phyloP scores from a whole-genome alignment of 495 filamentous ascomycete genomes.

The Sporormia fimetaria region DNA sequence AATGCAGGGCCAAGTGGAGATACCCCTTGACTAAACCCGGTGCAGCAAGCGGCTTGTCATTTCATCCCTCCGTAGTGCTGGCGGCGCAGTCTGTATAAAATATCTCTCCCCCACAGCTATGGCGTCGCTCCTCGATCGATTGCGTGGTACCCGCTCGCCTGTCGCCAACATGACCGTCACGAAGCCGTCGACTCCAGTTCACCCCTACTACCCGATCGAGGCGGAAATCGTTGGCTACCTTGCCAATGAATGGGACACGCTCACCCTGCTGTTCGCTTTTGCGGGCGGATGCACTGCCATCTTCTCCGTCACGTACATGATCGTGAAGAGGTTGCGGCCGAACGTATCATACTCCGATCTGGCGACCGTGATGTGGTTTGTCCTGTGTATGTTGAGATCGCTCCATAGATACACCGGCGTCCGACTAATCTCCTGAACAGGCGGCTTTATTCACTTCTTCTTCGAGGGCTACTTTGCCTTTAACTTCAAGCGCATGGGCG shows the following conservation, averaged over 20 bases:
- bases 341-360: conserved; percentile 38
- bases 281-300: conserved; percentile 36
- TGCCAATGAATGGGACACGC: conserved; percentile 43
- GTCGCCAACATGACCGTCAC: too few species aligned
- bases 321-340: conserved; percentile 37
- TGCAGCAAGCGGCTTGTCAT: too few species aligned
- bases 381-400: conserved; percentile 39
- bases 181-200: conserved; percentile 30
- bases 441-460: conserved; percentile 58
- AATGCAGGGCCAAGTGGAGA: too few species aligned
- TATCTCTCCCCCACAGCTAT: too few species aligned
- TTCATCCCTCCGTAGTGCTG: too few species aligned
- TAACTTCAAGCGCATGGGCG: conserved; percentile 50
- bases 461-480: conserved; percentile 78
- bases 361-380: conserved; percentile 50
- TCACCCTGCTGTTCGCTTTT: conserved; percentile 40
- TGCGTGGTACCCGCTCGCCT: too few species aligned
- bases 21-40: too few species aligned
- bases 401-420: not conserved
- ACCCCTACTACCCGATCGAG: conserved; percentile 64
- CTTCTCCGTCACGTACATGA: conserved; percentile 36
- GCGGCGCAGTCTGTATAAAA: too few species aligned
- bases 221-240: conserved; percentile 50
- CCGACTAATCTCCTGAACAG: conserved; percentile 32
- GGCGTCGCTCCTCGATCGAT: too few species aligned